Base-by-base conservation (phyloP, 2,329 filamentous ascomycete genomes). In the Cladosporium cucumerinum region DNA sequence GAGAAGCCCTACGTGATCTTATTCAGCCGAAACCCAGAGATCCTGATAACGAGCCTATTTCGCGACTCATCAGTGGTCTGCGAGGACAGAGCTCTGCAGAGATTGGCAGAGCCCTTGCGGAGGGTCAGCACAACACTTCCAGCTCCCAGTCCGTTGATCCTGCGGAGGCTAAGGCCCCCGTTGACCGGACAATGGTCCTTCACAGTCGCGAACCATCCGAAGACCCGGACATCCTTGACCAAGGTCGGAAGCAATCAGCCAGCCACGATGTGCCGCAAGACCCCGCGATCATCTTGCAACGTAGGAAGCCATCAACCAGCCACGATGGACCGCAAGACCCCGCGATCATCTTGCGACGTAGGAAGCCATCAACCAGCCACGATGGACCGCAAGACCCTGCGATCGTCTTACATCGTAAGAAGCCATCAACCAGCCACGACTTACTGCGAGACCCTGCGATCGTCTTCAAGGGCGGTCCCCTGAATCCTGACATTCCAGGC, bases 71-170 rank as follows among this genome's bases (percentile, higher is more conserved):
- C 54, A 39, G 25, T 10, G 62, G 62, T 18, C 62, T 64, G 25
- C 62, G 62, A 28, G 62, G 62, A 18, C 62, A 59, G 32, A 64
- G 43, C 16, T 64, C 62, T 18, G 62, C 62, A 43, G 23, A 51
- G 4, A 64, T 64, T 11, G 55, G 54, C 10, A 59, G 28, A 54
- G 62, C 57, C 14, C 55, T 64, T 28, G 39, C 46, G 1, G 26
- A 4, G 11, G 34, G 43, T 5, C 60, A 62, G 30, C 30, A 52
- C 8, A 36, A 26, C 7, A 14, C 5, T 30, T 39, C 59, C 11
- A n/a, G 6, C 30, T 21, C 30, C 14, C 32, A 30, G 14, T 8
- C n/a, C 26, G 18, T 21, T 34, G 30, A 32, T 6, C 21, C 52
- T 25, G 21, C 30, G 18, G 8, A 23, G 52, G 5, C 10, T 23